A percentile compares a stretch with the other conserved stretches of the same genome.
Evolutionary conservation across 2,329 filamentous ascomycete species (phyloP).

Genomic region (Ophiocordyceps camponoti-rufipedis): DNA sequence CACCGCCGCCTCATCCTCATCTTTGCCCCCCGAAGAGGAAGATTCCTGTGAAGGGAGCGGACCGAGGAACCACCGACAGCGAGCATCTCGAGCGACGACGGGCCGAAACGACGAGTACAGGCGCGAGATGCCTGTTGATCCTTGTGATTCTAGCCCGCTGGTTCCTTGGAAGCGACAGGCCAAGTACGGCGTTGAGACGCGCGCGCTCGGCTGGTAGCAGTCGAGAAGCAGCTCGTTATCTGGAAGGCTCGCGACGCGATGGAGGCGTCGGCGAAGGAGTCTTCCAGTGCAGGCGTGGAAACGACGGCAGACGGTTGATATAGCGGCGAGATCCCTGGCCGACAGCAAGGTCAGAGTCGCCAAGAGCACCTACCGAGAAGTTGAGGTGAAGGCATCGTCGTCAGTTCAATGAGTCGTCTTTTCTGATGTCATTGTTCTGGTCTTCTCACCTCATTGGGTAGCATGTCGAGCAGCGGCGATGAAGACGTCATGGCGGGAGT

Average conservation of each 20-base stretch:
- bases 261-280: constrained; percentile 45
- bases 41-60: background rate
- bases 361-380: background rate
- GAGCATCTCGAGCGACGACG: constrained; percentile 31
- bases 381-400: background rate
- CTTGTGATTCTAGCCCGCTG: constrained; percentile 5
- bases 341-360: constrained; percentile 25
- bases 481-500: no score
- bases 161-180: constrained; percentile 49
- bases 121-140: constrained; percentile 21
- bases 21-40: constrained; percentile 6
- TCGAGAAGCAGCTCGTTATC: constrained; percentile 51
- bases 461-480: background rate
- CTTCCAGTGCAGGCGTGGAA: constrained; percentile 45
- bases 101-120: constrained; percentile 59
- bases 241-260: constrained; percentile 14
- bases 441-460: constrained; percentile 1
- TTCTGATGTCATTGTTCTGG: no score
- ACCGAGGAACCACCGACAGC: background rate
- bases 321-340: constrained; percentile 32
- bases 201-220: constrained; percentile 56
- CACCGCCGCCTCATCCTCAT: constrained; percentile 22
- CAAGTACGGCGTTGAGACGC: constrained; percentile 49
- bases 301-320: constrained; percentile 40
- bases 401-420: no score